Evolutionary conservation across 2,329 filamentous ascomycete genomes (phyloP), one percentile per base, ranked within the genome.

Genomic region (Bertia moriformis): DNA sequence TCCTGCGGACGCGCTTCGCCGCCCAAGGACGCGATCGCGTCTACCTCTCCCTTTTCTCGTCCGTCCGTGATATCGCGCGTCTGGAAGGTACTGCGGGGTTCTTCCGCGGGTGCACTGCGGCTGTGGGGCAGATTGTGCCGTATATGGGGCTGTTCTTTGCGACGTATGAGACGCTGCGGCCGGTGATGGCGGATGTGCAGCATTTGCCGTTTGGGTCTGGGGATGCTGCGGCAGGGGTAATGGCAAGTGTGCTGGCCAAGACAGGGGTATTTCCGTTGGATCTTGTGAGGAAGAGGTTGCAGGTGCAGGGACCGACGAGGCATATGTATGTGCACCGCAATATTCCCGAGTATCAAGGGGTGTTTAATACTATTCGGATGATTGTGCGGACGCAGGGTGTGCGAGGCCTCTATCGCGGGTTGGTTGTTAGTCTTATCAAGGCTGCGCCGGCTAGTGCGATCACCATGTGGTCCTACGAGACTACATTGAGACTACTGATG

Each of bases 141-240:
- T 93, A 89, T 56, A 98, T 98, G 91, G 91, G 91, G 13, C 67
- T 94, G 2, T 96, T 98, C 64, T 98, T 98, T 60, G 73, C 83
- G 22, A 72, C 77, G 30, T 98, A 96, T 61, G 91, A 98, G 58
- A 67, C 70, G 7, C 62, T 93, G 38, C 69, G 83, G 4, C 54
- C 73, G 4, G 71, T 69, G 0, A 57, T 89, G 36, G 63, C 65
- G 4, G 51, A 53, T 4, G 49, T 77, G 14, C 56, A 70, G 10
- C 15, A 10, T 7, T 55, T 83, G 46, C 79, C 78, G 0, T 79
- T 81, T 55, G 84, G 87, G 15, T 79, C 78, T 14, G 82, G 82
- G 2, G 87, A 96, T 57, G 91, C 89, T 0, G 71, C 78, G 1
- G 84, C 89, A 1, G 91, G 91, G 4, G 67, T 91, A 3, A 45